Evolutionary conservation across 176 grass and related monocot species (phyloP).

Genomic region (Melocanna baccifera): DNA sequence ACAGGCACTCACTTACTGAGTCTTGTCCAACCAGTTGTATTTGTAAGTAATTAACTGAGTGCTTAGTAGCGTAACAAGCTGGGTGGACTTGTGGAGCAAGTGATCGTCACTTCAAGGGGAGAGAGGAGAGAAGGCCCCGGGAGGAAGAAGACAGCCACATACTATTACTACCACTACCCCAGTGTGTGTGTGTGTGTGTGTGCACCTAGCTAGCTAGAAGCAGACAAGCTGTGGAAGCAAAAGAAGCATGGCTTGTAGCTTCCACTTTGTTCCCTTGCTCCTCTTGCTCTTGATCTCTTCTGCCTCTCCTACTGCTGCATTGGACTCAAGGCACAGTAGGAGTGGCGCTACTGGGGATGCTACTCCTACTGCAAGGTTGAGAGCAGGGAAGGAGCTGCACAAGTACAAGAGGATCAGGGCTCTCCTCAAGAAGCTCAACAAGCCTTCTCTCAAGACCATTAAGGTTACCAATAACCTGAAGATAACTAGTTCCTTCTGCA

Average conservation of each 20-base stretch:
- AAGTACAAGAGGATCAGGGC: slow-evolving; percentile 50
- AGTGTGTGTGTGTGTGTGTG: not conserved
- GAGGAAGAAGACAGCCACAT: slow-evolving; percentile 34
- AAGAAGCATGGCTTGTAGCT: slow-evolving; percentile 62
- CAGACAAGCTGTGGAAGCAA: slow-evolving; percentile 35
- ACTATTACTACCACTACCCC: not conserved
- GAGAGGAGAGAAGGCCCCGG: not conserved
- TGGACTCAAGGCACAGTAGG: not conserved
- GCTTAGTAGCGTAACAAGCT: not conserved
- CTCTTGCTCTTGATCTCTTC: slow-evolving; percentile 31
- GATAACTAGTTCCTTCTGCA: not conserved
- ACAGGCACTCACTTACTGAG: not conserved
- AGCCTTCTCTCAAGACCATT: slow-evolving; percentile 70
- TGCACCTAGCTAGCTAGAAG: not conserved
- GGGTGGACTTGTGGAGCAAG: not conserved
- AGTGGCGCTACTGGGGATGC: not conserved
- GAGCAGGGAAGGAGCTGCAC: slow-evolving; percentile 28
- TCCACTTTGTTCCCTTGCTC: slow-evolving; percentile 55
- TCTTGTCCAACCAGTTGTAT: not conserved
- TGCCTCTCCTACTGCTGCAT: not conserved
- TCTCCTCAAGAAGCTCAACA: slow-evolving; percentile 67
- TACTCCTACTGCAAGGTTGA: slow-evolving; percentile 3
- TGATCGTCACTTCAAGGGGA: not conserved
- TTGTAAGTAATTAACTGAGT: not conserved
- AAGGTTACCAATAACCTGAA: slow-evolving; percentile 27